phyloP scores from a whole-genome alignment of 2,329 filamentous ascomycete species.

The Neofusicoccum ribis region DNA sequence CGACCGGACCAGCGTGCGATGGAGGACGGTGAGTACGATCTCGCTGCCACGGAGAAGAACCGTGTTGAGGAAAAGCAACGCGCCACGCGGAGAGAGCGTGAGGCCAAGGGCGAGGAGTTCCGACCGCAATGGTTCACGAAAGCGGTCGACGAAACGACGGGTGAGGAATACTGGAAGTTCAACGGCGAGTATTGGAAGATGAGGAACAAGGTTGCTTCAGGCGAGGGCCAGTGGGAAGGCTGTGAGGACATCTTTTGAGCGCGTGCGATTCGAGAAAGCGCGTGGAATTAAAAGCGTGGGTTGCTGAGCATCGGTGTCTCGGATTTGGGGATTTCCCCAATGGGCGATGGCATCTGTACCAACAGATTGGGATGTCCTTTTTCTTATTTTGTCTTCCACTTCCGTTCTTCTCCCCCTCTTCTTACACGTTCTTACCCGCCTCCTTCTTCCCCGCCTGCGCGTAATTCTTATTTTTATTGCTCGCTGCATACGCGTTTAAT shows the following conservation, averaged over 20 bases:
- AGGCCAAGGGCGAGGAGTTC: conserved; percentile 79
- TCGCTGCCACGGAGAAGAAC: conserved; percentile 91
- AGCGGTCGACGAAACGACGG: conserved; percentile 72
- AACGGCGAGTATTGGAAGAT: conserved; percentile 85
- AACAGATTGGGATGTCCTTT: conserved; percentile 1
- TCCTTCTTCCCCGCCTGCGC: background rate
- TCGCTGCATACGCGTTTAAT: background rate
- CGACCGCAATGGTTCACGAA: conserved; percentile 81
- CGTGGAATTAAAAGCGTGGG: background rate
- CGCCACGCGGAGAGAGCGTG: conserved; percentile 69
- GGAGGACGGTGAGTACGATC: conserved; percentile 97
- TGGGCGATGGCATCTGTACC: background rate
- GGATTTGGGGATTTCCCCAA: background rate
- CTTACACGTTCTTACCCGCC: background rate
- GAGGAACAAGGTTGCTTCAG: conserved; percentile 64
- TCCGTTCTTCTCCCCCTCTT: background rate
- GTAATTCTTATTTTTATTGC: background rate
- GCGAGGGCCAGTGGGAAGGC: conserved; percentile 65
- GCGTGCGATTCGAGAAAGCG: background rate
- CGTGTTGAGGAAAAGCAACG: conserved; percentile 90
- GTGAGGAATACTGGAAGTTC: conserved; percentile 88
- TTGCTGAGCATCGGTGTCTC: background rate
- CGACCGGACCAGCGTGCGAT: conserved; percentile 94
- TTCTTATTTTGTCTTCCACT: background rate
- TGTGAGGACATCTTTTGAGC: conserved; percentile 73